Evolutionary conservation across 192 early-diverging fungal species (phyloP), one percentile per base, ranked within the genome.

Genomic region (Linderina pennispora): DNA sequence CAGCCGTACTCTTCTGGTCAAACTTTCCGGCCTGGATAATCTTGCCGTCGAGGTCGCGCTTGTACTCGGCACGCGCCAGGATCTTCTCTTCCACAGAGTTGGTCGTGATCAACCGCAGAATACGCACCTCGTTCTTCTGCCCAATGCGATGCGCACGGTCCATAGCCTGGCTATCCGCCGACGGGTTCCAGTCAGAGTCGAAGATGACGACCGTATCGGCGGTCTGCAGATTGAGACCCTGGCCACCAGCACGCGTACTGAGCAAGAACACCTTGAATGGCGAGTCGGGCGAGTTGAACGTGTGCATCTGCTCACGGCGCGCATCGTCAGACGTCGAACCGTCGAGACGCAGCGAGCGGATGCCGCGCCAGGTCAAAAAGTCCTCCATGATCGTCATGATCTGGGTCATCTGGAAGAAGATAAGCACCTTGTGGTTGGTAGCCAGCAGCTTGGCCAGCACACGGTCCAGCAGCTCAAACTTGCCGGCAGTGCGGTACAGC

Each of bases 91-190:
- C 96, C 35, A 97, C 82, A 0, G 94, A 90, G 24, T 86, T 85
- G 15, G 86, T 80, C 1, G 93, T 93, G 36, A 99, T 85, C 46
- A 99, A 52, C 17, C 91, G 84, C 65, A 96, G 81, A 38, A 99
- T 92, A n/a, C 89, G 84, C 17, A 99, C 96, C 75, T 96, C 93
- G 49, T 95, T 97, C 18, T 84, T 97, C 67, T 99, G 97, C 23
- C 97, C 97, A 49, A 99, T 99, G 74, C 97, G 91, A 76, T 99
- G 94, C 4, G 97, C 97, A 67, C 97, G 93, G 79, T 97, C 97
- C 71, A 94, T 94, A 3, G 97, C 97, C 75, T 99, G 97, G 36
- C 95, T 77, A 76, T 99, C 97, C 51, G 92, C 90, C 62, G 94
- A 92, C 26, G 97, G 97, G 60, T 97, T 97, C 94, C 94, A 99